Conservation (phyloP, 805 yeast species). For the Wickerhamiella kurtzmanii region DNA sequence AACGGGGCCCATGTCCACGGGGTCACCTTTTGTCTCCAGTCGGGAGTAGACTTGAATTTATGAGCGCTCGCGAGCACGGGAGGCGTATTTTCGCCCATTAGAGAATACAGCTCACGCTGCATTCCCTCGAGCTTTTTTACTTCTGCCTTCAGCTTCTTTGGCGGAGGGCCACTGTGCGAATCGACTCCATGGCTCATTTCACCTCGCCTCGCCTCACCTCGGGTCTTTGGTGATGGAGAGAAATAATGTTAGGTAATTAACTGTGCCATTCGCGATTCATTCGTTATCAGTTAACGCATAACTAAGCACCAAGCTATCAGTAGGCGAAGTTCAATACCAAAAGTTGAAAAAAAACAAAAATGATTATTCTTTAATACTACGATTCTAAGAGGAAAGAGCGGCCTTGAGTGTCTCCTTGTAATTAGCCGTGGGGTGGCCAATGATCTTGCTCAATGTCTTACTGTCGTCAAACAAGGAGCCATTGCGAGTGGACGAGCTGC, state of each 20-base stretch:
- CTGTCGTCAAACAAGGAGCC: neutral
- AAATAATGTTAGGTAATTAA: too few relatives aligned
- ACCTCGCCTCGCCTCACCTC: too few relatives aligned
- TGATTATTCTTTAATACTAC: too few relatives aligned
- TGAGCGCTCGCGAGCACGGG: constrained; percentile 45
- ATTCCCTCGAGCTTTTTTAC: constrained; percentile 41
- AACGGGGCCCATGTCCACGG: constrained; percentile 73
- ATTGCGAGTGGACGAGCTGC: neutral
- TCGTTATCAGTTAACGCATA: too few relatives aligned
- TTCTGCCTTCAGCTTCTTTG: constrained; percentile 24
- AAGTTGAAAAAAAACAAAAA: too few relatives aligned
- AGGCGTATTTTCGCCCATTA: constrained; percentile 86
- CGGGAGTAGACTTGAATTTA: constrained; percentile 52
- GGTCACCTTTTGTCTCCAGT: constrained; percentile 47
- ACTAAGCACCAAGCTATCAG: too few relatives aligned
- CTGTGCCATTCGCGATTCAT: too few relatives aligned
- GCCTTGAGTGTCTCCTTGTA: neutral
- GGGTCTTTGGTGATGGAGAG: too few relatives aligned
- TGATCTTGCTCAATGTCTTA: neutral
- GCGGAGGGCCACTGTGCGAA: constrained; percentile 24
- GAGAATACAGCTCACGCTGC: constrained; percentile 76
- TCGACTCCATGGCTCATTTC: neutral
- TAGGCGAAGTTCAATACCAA: too few relatives aligned
- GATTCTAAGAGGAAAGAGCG: neutral
- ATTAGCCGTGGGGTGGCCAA: neutral